Conservation (phyloP, 2,329 filamentous ascomycete genomes). For the Neofusicoccum sp. region DNA sequence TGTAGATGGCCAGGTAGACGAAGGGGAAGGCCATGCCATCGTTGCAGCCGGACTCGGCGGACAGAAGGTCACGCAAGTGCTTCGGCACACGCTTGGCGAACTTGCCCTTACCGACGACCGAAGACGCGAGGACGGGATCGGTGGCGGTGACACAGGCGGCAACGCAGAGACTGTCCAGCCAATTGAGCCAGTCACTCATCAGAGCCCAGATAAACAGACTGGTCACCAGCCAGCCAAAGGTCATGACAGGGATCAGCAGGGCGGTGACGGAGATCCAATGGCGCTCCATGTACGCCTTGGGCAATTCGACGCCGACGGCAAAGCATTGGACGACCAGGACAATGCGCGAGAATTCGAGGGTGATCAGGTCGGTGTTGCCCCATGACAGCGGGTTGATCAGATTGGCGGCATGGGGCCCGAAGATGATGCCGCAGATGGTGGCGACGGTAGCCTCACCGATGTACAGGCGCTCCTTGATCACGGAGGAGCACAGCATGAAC, state of each 20-base stretch:
- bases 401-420: conserved; percentile 79
- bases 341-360: conserved; percentile 84
- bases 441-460: conserved; percentile 97
- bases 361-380: conserved; percentile 83
- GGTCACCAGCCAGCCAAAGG: conserved; percentile 88
- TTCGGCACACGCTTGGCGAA: conserved; percentile 97
- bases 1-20: conserved; percentile 86
- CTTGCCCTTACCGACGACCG: conserved; percentile 97
- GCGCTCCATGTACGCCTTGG: conserved; percentile 93
- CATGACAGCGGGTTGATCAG: conserved; percentile 73
- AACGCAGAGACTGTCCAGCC: conserved; percentile 84
- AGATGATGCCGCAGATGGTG: conserved; percentile 82
- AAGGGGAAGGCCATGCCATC: conserved; percentile 99
- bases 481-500: conserved; percentile 97
- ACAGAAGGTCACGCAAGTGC: conserved; percentile 91
- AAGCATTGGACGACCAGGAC: conserved; percentile 92
- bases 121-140: conserved; percentile 93
- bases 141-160: conserved; percentile 96
- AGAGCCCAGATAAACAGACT: conserved; percentile 96
- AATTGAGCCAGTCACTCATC: conserved; percentile 68
- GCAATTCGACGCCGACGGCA: conserved; percentile 85
- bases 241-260: conserved; percentile 93
- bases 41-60: conserved; percentile 96
- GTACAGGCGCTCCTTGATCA: conserved; percentile 98
- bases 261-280: conserved; percentile 93